Conservation (phyloP, 108 stramenopile genomes). For the Stephanodiscus triporus region DNA sequence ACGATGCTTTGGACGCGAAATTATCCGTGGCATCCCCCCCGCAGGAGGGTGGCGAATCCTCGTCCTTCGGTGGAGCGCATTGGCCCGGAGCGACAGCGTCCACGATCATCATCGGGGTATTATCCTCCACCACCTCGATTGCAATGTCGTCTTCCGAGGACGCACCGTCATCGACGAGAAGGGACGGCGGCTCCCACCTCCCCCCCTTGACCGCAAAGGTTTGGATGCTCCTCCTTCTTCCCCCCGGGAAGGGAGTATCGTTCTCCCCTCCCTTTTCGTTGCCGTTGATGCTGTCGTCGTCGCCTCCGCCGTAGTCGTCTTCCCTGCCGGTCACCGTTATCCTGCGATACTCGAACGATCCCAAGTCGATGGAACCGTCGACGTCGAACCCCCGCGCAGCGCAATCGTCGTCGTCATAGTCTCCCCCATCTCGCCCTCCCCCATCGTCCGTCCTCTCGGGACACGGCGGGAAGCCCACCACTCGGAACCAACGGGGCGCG, state of each 20-base stretch:
- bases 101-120: neutral
- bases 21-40: conserved; percentile 15
- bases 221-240: conserved; percentile 33
- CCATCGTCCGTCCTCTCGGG: conserved; percentile 1
- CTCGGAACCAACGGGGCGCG: conserved; percentile 62
- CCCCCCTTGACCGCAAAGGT: conserved; percentile 46
- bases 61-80: conserved; percentile 39
- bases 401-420: conserved; percentile 40
- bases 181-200: conserved; percentile 1
- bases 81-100: conserved; percentile 23
- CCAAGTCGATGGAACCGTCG: conserved; percentile 54
- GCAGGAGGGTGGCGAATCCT: conserved; percentile 28
- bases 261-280: conserved; percentile 18
- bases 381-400: conserved; percentile 61
- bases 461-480: conserved; percentile 77
- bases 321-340: conserved; percentile 35
- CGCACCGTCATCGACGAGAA: neutral
- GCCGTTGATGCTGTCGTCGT: conserved; percentile 5
- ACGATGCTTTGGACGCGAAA: conserved; percentile 1
- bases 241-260: conserved; percentile 44
- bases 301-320: conserved; percentile 17
- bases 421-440: conserved; percentile 16
- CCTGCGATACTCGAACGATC: conserved; percentile 53
- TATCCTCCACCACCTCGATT: conserved; percentile 5
- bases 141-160: neutral